These are phyloP conservation scores for Microglena sp. DNA, from an alignment of 139 green algal species.

Conservation along the genomic window DNA sequence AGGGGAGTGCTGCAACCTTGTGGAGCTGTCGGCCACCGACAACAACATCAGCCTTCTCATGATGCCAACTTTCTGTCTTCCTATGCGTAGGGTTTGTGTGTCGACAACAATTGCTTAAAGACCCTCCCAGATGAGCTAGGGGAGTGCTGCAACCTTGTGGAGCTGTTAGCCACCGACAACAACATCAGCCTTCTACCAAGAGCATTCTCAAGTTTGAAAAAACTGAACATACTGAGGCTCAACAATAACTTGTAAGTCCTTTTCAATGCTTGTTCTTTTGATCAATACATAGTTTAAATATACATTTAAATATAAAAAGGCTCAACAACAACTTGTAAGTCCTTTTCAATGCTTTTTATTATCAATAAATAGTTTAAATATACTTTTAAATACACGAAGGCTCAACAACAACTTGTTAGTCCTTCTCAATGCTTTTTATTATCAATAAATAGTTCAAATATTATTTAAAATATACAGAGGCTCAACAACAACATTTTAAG, in stretches of 20 bases:
- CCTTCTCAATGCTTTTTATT: too few relatives aligned
- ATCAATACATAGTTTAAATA: background rate
- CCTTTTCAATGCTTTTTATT: background rate
- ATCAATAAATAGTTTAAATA: background rate
- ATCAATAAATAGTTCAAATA: background rate
- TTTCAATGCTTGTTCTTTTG: background rate
- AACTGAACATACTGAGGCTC: background rate
- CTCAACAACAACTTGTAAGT: background rate
- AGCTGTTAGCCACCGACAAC: background rate
- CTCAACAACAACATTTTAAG: too few relatives aligned
- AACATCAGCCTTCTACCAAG: background rate
- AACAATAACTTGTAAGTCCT: background rate
- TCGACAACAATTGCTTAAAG: slow-evolving; percentile 11
- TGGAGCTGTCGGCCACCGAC: slow-evolving; percentile 1
- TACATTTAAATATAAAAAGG: background rate
- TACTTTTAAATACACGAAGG: background rate
- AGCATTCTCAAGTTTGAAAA: background rate
- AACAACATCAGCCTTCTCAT: background rate
- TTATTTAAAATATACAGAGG: background rate
- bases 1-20: too few relatives aligned
- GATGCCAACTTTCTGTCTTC: background rate
- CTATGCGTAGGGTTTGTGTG: slow-evolving; percentile 5
- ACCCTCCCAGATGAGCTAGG: slow-evolving; percentile 8
- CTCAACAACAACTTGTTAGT: too few relatives aligned
- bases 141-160: slow-evolving; percentile 11